These are phyloP conservation scores for Leccinum longicurvipes DNA, from an alignment of 768 basidiomycete genomes.

Conservation along the genomic window DNA sequence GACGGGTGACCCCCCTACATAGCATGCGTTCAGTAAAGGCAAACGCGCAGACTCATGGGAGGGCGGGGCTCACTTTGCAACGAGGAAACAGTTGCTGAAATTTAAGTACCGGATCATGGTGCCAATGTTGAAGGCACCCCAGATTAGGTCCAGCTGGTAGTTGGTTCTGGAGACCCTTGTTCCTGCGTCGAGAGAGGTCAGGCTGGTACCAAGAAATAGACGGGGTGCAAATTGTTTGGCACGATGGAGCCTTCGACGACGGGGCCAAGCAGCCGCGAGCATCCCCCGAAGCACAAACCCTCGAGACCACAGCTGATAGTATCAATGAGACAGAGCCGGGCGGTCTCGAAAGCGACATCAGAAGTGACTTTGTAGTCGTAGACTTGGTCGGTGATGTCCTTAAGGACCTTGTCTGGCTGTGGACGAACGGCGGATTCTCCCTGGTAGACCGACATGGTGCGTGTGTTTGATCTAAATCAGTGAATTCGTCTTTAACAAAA, in stretches of 20 bases:
- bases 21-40: constrained; percentile 1
- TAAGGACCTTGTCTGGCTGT: constrained; percentile 80
- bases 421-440: constrained; percentile 83
- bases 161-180: constrained; percentile 85
- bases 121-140: constrained; percentile 94
- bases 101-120: constrained; percentile 92
- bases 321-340: constrained; percentile 87
- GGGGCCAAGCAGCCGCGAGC: constrained; percentile 77
- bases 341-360: constrained; percentile 84
- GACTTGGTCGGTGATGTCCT: constrained; percentile 91
- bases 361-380: constrained; percentile 82
- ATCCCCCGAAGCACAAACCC: constrained; percentile 82
- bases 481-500: constrained; percentile 58
- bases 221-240: constrained; percentile 67
- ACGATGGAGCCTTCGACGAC: constrained; percentile 90
- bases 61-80: constrained; percentile 75
- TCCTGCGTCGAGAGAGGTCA: constrained; percentile 44
- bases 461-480: constrained; percentile 39
- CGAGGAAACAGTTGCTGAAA: constrained; percentile 92
- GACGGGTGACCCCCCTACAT: constrained; percentile 87
- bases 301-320: constrained; percentile 93
- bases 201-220: constrained; percentile 4
- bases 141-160: constrained; percentile 88
- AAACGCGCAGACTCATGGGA: background rate
- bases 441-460: constrained; percentile 51